Evolutionary conservation across 495 filamentous ascomycete genomes (phyloP).

Genomic region (Jackrogersella multiformis): DNA sequence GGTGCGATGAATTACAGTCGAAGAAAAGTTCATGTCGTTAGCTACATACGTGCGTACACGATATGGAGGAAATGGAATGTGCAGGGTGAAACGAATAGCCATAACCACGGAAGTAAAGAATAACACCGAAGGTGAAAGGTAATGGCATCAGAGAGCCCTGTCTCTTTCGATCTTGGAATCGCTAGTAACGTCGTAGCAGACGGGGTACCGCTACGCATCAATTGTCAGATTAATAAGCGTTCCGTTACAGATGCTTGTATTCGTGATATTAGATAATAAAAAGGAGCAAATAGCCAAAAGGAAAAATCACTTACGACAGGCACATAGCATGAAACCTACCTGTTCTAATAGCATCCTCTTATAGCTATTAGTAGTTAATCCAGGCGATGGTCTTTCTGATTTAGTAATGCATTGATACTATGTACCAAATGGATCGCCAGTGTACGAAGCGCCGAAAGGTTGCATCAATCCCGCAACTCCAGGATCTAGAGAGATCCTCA

Average conservation of each 20-base stretch:
- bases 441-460: not conserved
- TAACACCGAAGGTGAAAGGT: constrained; percentile 42
- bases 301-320: constrained; percentile 23
- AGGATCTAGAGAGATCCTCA: not conserved
- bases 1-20: not conserved
- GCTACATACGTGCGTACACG: constrained; percentile 6
- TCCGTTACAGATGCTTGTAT: constrained; percentile 48
- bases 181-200: constrained; percentile 63
- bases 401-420: constrained; percentile 32
- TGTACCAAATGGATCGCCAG: constrained; percentile 3
- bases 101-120: constrained; percentile 51
- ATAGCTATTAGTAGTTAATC: not conserved
- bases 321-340: constrained; percentile 20
- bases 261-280: not conserved
- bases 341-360: not conserved
- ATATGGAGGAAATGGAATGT: constrained; percentile 42
- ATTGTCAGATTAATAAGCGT: constrained; percentile 61
- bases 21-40: constrained; percentile 5
- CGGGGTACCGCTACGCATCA: constrained; percentile 60
- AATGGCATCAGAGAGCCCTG: constrained; percentile 70
- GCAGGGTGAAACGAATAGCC: constrained; percentile 71
- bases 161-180: constrained; percentile 61
- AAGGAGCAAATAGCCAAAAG: not conserved
- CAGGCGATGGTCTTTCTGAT: not conserved
- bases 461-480: not conserved